phyloP scores from a whole-genome alignment of 2,329 filamentous ascomycete species.

The Arachnopeziza araneosa region DNA sequence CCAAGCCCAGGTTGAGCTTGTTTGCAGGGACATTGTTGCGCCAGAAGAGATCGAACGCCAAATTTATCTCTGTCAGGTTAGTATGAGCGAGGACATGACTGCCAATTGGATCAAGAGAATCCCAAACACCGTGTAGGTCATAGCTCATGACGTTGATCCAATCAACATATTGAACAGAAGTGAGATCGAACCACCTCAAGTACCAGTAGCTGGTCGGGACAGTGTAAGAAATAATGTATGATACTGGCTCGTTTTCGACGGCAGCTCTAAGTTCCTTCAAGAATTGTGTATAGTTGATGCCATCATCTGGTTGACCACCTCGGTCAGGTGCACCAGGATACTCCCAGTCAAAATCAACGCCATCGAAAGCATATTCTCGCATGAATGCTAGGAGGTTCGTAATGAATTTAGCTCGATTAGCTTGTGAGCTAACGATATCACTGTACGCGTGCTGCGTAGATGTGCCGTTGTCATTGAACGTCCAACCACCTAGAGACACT shows the following conservation, averaged over 20 bases:
- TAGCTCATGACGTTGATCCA: neutral
- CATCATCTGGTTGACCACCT: too few relatives aligned
- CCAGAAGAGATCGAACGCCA: neutral
- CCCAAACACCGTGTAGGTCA: neutral
- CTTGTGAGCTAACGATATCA: neutral
- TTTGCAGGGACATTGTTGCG: neutral
- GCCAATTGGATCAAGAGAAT: neutral
- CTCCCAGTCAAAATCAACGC: slow-evolving; percentile 47
- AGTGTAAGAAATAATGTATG: neutral
- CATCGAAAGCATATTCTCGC: slow-evolving; percentile 56
- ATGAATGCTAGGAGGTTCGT: neutral
- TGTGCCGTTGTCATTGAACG: neutral
- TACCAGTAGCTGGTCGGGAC: neutral
- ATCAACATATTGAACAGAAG: neutral
- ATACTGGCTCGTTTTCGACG: too few relatives aligned
- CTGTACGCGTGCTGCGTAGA: neutral
- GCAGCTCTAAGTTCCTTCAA: too few relatives aligned
- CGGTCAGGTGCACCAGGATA: slow-evolving; percentile 37
- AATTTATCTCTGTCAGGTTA: neutral
- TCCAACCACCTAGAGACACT: neutral
- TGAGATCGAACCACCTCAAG: too few relatives aligned
- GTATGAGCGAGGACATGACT: neutral
- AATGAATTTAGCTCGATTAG: neutral
- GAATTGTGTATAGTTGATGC: too few relatives aligned
- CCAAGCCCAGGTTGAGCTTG: neutral